Evolutionary conservation across 176 grass and related monocot species (phyloP).

Genomic region (Secale cereale): DNA sequence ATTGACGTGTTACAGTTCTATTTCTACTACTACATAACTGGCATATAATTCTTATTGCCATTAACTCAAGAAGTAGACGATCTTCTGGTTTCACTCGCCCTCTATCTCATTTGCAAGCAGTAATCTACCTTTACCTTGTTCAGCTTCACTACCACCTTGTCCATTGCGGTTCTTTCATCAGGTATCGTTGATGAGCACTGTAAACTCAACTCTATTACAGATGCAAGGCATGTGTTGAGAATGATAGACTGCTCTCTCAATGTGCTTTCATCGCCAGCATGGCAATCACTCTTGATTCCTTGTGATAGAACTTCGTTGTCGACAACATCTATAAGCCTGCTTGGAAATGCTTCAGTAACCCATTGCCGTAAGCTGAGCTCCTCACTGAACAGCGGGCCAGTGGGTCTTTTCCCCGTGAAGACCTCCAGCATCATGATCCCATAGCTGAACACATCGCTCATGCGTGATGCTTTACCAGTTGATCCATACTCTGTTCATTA

Average conservation of each 20-base stretch:
- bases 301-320: background rate
- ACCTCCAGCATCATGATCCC: constrained; percentile 57
- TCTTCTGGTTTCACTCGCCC: background rate
- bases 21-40: background rate
- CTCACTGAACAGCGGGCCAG: constrained; percentile 29
- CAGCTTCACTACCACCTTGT: constrained; percentile 24
- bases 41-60: background rate
- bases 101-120: background rate
- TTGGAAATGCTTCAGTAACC: constrained; percentile 14
- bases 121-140: constrained; percentile 17
- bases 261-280: background rate
- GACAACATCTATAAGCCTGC: background rate
- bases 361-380: constrained; percentile 45
- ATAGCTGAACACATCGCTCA: constrained; percentile 55
- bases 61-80: background rate
- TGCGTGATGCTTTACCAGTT: constrained; percentile 35
- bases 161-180: constrained; percentile 22
- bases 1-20: background rate
- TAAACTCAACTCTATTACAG: constrained; percentile 9
- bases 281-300: background rate
- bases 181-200: background rate
- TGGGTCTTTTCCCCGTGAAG: constrained; percentile 52
- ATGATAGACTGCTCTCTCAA: background rate
- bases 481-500: constrained; percentile 39
- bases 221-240: constrained; percentile 1